A percentile compares a stretch with the other conserved stretches of the same genome.
Evolutionary conservation across 2,329 filamentous ascomycete species (phyloP).

Genomic region (Sphaerulina vaccinii): DNA sequence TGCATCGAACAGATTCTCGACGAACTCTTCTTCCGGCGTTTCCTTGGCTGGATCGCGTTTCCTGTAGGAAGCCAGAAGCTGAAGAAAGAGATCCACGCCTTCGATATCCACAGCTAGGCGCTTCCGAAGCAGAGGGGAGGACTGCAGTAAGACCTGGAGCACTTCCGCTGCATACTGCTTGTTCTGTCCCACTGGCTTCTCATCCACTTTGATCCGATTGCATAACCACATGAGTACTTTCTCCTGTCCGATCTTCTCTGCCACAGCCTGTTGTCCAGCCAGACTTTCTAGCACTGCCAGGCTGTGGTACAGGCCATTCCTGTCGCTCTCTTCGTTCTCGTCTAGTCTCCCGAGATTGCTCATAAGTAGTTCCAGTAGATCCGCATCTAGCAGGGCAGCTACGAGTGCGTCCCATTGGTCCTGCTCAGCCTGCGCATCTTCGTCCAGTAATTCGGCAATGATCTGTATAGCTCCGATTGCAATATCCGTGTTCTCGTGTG

Average conservation of each 20-base stretch:
- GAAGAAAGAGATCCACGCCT: constrained; percentile 75
- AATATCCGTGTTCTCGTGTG: constrained; percentile 96
- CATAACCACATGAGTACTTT: constrained; percentile 77
- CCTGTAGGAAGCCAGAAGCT: constrained; percentile 80
- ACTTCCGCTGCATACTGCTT: constrained; percentile 94
- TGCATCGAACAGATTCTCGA: constrained; percentile 89
- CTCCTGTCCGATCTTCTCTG: constrained; percentile 70
- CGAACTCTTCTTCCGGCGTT: constrained; percentile 88
- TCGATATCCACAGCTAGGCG: constrained; percentile 59
- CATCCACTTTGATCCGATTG: constrained; percentile 66
- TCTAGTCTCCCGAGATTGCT: constrained; percentile 78
- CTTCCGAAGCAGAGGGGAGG: constrained; percentile 63
- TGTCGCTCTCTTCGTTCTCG: constrained; percentile 70
- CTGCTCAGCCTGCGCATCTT: constrained; percentile 80
- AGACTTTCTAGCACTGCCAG: constrained; percentile 82
- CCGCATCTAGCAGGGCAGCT: constrained; percentile 59
- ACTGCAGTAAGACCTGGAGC: constrained; percentile 82
- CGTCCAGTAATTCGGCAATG: constrained; percentile 85
- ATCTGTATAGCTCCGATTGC: constrained; percentile 89
- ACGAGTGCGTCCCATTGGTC: constrained; percentile 79
- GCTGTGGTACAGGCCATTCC: constrained; percentile 82
- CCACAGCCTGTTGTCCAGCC: constrained; percentile 66
- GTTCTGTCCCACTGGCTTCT: constrained; percentile 75
- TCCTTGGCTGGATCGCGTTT: constrained; percentile 82
- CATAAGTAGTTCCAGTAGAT: constrained; percentile 70